phyloP scores from a whole-genome alignment of 78 protist genomes.

The Dictyostelium intermedium region DNA sequence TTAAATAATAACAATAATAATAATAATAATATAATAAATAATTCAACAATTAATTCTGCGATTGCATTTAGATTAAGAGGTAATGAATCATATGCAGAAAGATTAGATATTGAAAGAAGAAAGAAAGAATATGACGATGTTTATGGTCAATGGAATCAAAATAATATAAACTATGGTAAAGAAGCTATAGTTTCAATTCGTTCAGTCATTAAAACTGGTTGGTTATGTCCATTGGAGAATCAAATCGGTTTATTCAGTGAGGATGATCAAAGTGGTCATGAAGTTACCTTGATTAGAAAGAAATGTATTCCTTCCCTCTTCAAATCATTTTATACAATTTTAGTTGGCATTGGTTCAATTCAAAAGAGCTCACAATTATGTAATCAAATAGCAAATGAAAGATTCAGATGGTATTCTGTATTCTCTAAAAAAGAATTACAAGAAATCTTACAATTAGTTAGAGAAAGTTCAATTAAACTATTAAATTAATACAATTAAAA shows the following conservation, averaged over 20 bases:
- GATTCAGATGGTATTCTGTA: conserved; percentile 50
- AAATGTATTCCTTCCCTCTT: conserved; percentile 45
- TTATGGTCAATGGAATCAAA: conserved; percentile 52
- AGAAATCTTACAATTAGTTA: conserved; percentile 5
- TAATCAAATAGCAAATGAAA: conserved; percentile 35
- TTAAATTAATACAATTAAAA: not conserved
- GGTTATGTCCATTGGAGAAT: conserved; percentile 54
- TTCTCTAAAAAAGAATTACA: conserved; percentile 40
- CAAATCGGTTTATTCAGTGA: conserved; percentile 28
- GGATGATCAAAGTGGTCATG: not conserved
- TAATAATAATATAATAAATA: not conserved
- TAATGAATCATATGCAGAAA: conserved; percentile 43
- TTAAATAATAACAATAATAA: not conserved
- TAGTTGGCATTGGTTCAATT: conserved; percentile 8
- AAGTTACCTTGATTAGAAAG: conserved; percentile 7
- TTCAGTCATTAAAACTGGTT: conserved; percentile 2
- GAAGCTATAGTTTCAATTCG: conserved; percentile 23
- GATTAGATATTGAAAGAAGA: conserved; percentile 39
- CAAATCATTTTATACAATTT: not conserved
- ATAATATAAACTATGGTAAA: conserved; percentile 22
- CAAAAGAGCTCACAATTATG: not conserved
- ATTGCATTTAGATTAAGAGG: conserved; percentile 2
- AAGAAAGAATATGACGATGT: conserved; percentile 35
- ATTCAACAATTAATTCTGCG: not conserved
- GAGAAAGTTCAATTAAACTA: conserved; percentile 26